Evolutionary conservation across 345 rosid species (phyloP).

Genomic region (Rhizophora mangle): DNA sequence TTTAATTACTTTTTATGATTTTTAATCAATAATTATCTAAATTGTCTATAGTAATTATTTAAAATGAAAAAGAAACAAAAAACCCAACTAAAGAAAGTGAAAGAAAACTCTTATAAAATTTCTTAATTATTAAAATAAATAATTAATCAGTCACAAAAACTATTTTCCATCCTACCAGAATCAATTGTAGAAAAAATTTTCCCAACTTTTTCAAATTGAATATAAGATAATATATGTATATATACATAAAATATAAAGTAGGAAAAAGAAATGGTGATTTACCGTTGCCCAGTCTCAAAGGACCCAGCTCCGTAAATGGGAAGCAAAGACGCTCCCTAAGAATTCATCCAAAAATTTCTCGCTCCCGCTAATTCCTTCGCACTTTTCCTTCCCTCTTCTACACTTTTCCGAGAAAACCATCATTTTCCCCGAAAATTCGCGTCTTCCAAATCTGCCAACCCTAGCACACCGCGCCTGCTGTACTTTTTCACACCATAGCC

Average conservation of each 20-base stretch:
- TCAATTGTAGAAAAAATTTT: too few species aligned
- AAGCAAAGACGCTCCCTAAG: neutral
- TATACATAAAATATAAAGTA: neutral
- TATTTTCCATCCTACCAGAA: too few species aligned
- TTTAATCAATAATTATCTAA: too few species aligned
- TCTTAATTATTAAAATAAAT: too few species aligned
- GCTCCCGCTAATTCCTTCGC: conserved; percentile 22
- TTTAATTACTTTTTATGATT: too few species aligned
- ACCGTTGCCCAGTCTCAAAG: neutral
- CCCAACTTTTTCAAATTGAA: too few species aligned
- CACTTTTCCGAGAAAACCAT: neutral
- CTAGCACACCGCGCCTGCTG: neutral
- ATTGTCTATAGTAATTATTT: too few species aligned
- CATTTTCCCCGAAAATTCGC: too few species aligned
- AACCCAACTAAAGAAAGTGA: too few species aligned
- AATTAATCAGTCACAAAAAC: too few species aligned
- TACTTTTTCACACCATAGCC: neutral
- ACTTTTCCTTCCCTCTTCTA: neutral
- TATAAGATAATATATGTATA: neutral
- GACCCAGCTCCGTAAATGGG: neutral
- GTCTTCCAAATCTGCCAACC: neutral
- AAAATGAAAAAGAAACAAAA: too few species aligned
- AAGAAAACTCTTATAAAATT: too few species aligned
- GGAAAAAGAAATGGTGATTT: neutral
- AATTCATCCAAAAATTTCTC: neutral